Base-by-base conservation (phyloP, 1,284 basidiomycete genomes). In the Naganishia sp. region DNA sequence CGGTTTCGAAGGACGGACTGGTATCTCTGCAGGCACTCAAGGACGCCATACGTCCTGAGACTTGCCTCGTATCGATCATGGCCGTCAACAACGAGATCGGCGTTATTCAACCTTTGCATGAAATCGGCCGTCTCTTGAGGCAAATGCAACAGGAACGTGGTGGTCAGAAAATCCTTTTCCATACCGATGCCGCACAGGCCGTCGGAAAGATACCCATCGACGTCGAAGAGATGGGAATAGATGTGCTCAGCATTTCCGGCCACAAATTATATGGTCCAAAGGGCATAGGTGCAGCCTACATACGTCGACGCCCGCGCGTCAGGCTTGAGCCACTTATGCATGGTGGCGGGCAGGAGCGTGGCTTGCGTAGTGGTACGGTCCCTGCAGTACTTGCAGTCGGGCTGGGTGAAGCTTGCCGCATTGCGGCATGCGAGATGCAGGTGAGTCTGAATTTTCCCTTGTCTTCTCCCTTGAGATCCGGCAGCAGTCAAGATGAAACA, bases 181-280 rank as follows among this genome's bases (percentile, higher is more conserved):
- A 99, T 81, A 95, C 96, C 25, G 96, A 99, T 78, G 95, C 92
- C 21, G 96, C 96, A 0, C 96, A 99, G 80, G 95, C 94, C 4
- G 87, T 88, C 15, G 95, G 96, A 61, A 95, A 96, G 81, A 87
- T 97, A 62, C 86, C 87, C 0, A 74, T 97, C 54, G 90, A 98
- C 77, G 96, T 99, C 64, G 94, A 99, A 76, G 93, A 89, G 72
- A 88, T 93, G 85, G 93, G 94, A 74, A 86, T 99, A 66, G 96
- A 99, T 81, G 83, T 97, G 65, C 88, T 99, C 88, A 94, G 90
- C 71, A 90, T 99, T 66, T 95, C 92, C 6, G 94, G 91, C 5
- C 96, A 99, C 84, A 99, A 99, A 82, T 81, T 99, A 18, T 99
- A 99, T 80, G 96, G 96, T 2, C 96, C 96, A 6, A 99, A 99